Base-by-base conservation (phyloP, 208 protist genomes). In the Acanthamoeba lenticulata region DNA sequence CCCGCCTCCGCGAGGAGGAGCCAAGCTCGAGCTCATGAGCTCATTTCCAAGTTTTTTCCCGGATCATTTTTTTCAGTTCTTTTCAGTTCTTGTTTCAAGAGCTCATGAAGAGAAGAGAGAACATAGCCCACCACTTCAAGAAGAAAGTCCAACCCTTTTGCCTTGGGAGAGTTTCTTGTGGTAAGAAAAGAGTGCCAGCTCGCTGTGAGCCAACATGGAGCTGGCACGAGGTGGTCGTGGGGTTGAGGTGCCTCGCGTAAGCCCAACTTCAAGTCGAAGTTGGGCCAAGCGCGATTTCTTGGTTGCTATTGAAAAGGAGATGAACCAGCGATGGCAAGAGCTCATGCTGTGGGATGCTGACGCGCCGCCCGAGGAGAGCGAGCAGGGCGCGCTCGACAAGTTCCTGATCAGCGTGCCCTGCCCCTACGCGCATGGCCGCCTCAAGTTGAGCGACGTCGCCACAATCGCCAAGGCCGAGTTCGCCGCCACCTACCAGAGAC, bases 371-470 rank as follows among this genome's bases (percentile, higher is more conserved):
- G 96, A 57, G 21, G 86, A 65, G 27, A 32, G 65, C 57, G 57
- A 65, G 29, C 27, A 45, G 49, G 45, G 60, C 42, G 32, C 83
- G 45, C 95, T 96, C n/a, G n/a, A n/a, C 91, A 99, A 99, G 97
- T 99, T 98, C 97, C 97, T 99, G 74, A 97, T 98, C 67, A 99
- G 99, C 24, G 99, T 99, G 94, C 99, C 99, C 29, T 99, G 99
- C 95, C 99, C 99, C 29, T 99, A 99, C 98, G 99, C 99, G 99
- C 99, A 99, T 95, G 99, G 99, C 69, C 97, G 96, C 60, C 98
- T 99, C 1, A 99, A 99, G 95, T 97, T 99, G 40, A 99, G 99
- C 6, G 99, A 99, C 96, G 97, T 97, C 32, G 99, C 99, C 97
- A 99, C 99, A 32, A 88, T 99, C 29, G 99, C 99, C 74, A 99